Conservation (phyloP, 2,329 filamentous ascomycete species). For the Trichoderma sp. region DNA sequence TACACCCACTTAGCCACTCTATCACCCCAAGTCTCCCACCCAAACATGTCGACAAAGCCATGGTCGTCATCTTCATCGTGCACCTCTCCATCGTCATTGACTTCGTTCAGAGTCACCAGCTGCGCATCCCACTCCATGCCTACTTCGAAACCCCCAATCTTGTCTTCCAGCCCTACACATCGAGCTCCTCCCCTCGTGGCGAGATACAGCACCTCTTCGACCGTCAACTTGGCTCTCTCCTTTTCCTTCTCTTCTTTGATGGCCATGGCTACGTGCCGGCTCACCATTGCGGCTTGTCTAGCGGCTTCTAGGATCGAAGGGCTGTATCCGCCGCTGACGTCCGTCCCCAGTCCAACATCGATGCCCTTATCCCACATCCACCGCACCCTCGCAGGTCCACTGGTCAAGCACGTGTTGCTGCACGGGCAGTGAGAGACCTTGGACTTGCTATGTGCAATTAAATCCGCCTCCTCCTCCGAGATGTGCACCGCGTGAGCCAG, state of each 20-base stretch:
- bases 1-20: slow-evolving; percentile 92
- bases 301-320: slow-evolving; percentile 81
- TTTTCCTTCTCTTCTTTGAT: slow-evolving; percentile 28
- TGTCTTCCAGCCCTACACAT: slow-evolving; percentile 71
- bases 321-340: slow-evolving; percentile 86
- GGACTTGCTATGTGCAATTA: slow-evolving; percentile 62
- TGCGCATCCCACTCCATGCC: slow-evolving; percentile 94
- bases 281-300: slow-evolving; percentile 77
- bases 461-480: slow-evolving; percentile 61
- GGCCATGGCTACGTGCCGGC: slow-evolving; percentile 67
- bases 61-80: slow-evolving; percentile 36
- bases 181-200: slow-evolving; percentile 85
- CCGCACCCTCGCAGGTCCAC: slow-evolving; percentile 75
- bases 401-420: slow-evolving; percentile 80
- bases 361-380: slow-evolving; percentile 73
- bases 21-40: slow-evolving; percentile 87
- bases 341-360: slow-evolving; percentile 83
- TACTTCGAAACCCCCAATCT: slow-evolving; percentile 77
- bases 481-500: slow-evolving; percentile 86
- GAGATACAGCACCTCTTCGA: slow-evolving; percentile 83
- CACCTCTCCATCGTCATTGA: slow-evolving; percentile 34
- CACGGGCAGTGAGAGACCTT: slow-evolving; percentile 86
- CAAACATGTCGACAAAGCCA: slow-evolving; percentile 83
- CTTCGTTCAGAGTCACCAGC: slow-evolving; percentile 65
- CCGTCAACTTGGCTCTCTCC: slow-evolving; percentile 67